Evolutionary conservation across 495 filamentous ascomycete genomes (phyloP).

Genomic region (Talaromyces thailandensis): DNA sequence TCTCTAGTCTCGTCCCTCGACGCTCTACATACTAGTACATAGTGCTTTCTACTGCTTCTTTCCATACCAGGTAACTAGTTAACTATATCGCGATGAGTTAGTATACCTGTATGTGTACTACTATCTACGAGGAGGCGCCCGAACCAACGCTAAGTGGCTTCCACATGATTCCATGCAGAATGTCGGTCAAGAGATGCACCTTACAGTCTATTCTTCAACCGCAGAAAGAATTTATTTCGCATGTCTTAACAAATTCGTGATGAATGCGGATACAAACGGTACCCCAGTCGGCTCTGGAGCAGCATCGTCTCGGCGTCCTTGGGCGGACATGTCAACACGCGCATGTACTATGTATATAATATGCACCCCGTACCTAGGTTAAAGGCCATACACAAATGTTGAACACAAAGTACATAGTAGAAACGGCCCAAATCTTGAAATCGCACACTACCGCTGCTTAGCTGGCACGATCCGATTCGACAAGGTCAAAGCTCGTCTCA

Average conservation of each 20-base stretch:
- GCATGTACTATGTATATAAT: background rate
- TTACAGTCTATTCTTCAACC: background rate
- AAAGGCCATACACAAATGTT: background rate
- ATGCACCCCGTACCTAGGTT: background rate
- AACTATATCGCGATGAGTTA: background rate
- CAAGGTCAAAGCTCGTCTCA: background rate
- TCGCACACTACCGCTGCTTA: background rate
- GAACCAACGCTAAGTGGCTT: background rate
- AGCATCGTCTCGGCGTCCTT: background rate
- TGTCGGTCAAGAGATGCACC: background rate
- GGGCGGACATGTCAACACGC: too few species aligned
- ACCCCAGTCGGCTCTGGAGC: background rate
- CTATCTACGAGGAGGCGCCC: background rate
- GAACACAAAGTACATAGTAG: background rate
- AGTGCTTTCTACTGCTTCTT: too few species aligned
- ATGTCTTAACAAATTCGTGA: background rate
- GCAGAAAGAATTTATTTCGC: background rate
- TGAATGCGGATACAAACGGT: background rate
- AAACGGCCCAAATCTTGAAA: background rate
- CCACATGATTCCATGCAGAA: background rate
- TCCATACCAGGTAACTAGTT: too few species aligned
- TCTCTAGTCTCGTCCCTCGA: background rate
- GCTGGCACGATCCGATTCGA: background rate
- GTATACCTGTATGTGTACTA: too few species aligned
- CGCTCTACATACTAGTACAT: too few species aligned